Base-by-base conservation (phyloP, 1,284 basidiomycete genomes). In the Leccinum laetum region DNA sequence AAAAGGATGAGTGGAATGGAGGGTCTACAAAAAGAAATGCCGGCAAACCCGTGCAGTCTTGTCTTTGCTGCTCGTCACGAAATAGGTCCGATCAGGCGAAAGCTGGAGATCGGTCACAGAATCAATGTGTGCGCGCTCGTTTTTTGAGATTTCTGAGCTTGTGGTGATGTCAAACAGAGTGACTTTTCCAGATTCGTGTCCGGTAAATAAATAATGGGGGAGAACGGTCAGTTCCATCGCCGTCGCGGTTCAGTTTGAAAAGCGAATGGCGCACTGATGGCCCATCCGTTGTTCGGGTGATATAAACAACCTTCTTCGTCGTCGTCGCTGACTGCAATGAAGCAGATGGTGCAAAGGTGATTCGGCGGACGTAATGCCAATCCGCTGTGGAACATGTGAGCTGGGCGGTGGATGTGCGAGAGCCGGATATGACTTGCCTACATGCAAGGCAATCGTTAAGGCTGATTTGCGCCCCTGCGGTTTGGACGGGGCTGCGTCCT, bases 221-320 rank as follows among this genome's bases (percentile, higher is more conserved):
- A 60, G 10, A 46, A 94, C 93, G 94, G 67, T 89, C 80, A 61
- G 86, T 87, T 26, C 89, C 89, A 73, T 95, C 92, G 13, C 86
- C 89, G 46, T 93, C 90, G 60, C 90, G 82, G 81, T 94, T 93
- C 77, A 99, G 89, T 69, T 89, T 81, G 79, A 98, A 99, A 61
- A 98, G 56, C 95, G 90, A 69, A 96, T 89, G n/a, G 90, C 87
- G 67, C 89, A 88, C 74, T 93, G 92, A 80, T 89, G 81, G 2
- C 97, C 97, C 92, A 96, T 96, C 68, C 98, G 91, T 79, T 98
- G 95, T 81, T 99, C 98, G 26, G 1, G 98, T 99, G 71, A 99
- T 93, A 75, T 93, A 95, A 37, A 99, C 89, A 55, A 97, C 84
- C 75, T 89, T 86, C 61, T 29, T 88, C 86, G 78, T 95, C 94